Evolutionary conservation across 208 protist species (phyloP), one percentile per base, ranked within the genome.

Genomic region (Novymonas esmeraldas): DNA sequence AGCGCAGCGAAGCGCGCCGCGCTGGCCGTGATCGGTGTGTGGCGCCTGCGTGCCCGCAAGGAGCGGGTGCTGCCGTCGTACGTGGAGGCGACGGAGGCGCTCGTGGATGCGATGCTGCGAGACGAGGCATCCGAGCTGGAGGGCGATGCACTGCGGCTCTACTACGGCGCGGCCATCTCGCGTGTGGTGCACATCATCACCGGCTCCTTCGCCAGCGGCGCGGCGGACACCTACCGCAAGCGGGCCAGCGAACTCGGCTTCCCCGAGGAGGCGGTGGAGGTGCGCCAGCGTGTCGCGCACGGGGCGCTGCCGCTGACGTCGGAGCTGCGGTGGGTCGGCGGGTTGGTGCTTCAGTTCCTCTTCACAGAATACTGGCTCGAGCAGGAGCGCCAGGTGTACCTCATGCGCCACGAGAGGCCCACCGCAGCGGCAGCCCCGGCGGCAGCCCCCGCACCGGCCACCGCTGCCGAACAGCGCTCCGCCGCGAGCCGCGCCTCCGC

Each of bases 141-240:
- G 16, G 63, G 58, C 26, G 61, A 48, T 10, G 39, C 70, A 34
- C 54, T 62, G 51, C 64, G 73, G 36, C 61, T 63, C 52, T 69
- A 62, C 62, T 96, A 96, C 73, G 82, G 91, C 26, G 86, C 85
- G 3, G 84, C 82, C 26, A 63, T 96, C n/a, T 85, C 88, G 22
- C 91, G 91, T 10, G 72, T 72, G 1, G 88, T 96, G 60, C 91
- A 96, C 59, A 45, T 92, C 66, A 90, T 96, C 84, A 94, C 88
- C 9, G 91, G 91, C 46, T 86, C 79, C 42, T 93, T 94, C 44
- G 86, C 83, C 3, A 72, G 34, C 11, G 64, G 75, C 26, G 61
- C 38, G 7, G 82, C 71, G 11, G 75, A 86, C 68, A 96, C 91
- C 28, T 96, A 96, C 71, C 82, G 91, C 34, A 83, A 91, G 65